Percentiles rank a stretch among this genome's conserved stretches.
phyloP scores from a whole-genome alignment of 306 rosid genomes.

The Trifolium repens region DNA sequence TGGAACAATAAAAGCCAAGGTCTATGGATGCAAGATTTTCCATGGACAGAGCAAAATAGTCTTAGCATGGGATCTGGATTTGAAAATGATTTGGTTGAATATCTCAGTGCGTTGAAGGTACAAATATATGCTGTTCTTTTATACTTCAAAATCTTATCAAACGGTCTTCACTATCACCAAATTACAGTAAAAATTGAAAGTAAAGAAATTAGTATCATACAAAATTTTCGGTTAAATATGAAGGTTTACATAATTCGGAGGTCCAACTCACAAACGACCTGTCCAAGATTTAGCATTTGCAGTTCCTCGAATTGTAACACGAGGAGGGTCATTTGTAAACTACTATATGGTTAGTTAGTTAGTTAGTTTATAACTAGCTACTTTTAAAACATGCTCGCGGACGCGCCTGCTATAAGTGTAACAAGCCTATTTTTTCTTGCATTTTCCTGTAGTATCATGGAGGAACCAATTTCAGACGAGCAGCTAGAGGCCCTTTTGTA shows the following conservation, averaged over 20 bases:
- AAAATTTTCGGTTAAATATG: slow-evolving; percentile 38
- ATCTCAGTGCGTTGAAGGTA: too few species aligned
- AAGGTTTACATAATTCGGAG: slow-evolving; percentile 96
- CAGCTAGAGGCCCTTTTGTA: slow-evolving; percentile 98
- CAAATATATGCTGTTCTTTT: too few species aligned
- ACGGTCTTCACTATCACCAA: slow-evolving; percentile 2
- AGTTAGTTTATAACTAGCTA: slow-evolving; percentile 38
- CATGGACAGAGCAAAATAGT: too few species aligned
- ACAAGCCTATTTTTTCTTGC: slow-evolving; percentile 5
- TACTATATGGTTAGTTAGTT: slow-evolving; percentile 96
- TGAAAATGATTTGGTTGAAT: too few species aligned
- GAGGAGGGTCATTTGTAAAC: slow-evolving; percentile 94
- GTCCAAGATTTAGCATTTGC: slow-evolving; percentile 97
- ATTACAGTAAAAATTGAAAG: slow-evolving; percentile 19
- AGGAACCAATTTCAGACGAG: slow-evolving; percentile 97
- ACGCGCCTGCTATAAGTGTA: slow-evolving; percentile 21
- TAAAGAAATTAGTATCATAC: slow-evolving; percentile 25
- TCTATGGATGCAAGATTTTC: too few species aligned
- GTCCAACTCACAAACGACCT: slow-evolving; percentile 83
- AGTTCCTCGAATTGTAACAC: slow-evolving; percentile 76
- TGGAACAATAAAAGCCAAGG: too few species aligned
- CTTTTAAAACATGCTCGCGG: slow-evolving; percentile 26
- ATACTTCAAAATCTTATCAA: too few species aligned
- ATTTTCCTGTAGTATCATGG: slow-evolving; percentile 80
- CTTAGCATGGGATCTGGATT: too few species aligned